A percentile compares a stretch with the other conserved stretches of the same genome.
Evolutionary conservation across 208 protist species (phyloP).

Genomic region (Crithidia fasciculata): DNA sequence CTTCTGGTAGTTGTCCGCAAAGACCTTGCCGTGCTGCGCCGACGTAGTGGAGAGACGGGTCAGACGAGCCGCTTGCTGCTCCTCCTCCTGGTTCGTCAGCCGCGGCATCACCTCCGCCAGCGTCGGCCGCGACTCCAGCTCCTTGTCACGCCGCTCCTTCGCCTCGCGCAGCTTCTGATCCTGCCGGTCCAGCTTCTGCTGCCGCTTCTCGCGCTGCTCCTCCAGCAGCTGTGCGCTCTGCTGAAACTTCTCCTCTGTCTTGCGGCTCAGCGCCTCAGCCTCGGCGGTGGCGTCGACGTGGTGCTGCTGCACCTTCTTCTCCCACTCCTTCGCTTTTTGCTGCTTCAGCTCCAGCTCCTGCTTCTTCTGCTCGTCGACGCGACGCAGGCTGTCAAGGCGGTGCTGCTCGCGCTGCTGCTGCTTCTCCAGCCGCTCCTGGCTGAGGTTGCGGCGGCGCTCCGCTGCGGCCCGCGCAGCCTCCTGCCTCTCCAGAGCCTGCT

Average conservation of each 20-base stretch:
- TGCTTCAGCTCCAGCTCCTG: constrained; percentile 54
- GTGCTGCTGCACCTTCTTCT: constrained; percentile 69
- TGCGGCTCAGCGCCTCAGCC: constrained; percentile 43
- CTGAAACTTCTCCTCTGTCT: constrained; percentile 68
- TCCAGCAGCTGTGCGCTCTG: constrained; percentile 69
- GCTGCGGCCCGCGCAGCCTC: constrained; percentile 79
- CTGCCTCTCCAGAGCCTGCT: constrained; percentile 63
- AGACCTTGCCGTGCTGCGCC: constrained; percentile 62
- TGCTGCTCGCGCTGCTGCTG: constrained; percentile 78
- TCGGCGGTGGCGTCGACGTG: constrained; percentile 50
- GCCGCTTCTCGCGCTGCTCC: constrained; percentile 70
- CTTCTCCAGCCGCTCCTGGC: constrained; percentile 70
- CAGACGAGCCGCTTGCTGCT: constrained; percentile 61
- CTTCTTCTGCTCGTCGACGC: constrained; percentile 81
- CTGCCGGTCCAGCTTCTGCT: constrained; percentile 72
- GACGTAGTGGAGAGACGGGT: constrained; percentile 43
- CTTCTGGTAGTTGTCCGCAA: constrained; percentile 85
- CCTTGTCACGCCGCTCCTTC: constrained; percentile 41
- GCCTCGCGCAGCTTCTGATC: constrained; percentile 57
- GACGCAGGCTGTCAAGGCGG: constrained; percentile 44
- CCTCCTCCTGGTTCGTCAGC: constrained; percentile 57
- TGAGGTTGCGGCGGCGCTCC: constrained; percentile 71
- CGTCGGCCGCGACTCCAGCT: constrained; percentile 25
- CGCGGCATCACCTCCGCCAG: constrained; percentile 62
- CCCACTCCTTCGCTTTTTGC: constrained; percentile 67